Conservation (phyloP, 176 grass and related monocot species). For the Calamus simplicifolius region DNA sequence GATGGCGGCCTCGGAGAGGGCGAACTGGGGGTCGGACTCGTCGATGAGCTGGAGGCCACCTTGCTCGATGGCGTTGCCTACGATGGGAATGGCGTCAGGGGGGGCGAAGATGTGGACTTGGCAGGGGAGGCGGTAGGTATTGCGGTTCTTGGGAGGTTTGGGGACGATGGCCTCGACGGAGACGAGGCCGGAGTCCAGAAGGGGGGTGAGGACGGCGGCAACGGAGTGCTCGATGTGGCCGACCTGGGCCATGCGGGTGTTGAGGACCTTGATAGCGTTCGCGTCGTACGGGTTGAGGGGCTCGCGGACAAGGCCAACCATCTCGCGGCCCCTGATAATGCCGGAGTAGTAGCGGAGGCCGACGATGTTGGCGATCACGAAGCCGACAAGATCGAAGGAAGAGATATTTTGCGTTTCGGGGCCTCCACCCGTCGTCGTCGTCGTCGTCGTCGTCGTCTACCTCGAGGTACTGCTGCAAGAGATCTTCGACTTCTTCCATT, state of each 20-base stretch:
- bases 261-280: conserved; percentile 70
- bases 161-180: conserved; percentile 49
- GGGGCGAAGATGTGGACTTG: conserved; percentile 73
- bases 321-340: conserved; percentile 39
- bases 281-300: conserved; percentile 48
- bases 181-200: conserved; percentile 54
- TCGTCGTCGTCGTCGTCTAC: not conserved
- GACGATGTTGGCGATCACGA: conserved; percentile 50
- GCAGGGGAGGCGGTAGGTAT: conserved; percentile 31
- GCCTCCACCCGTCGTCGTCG: not conserved
- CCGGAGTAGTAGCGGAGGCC: conserved; percentile 49
- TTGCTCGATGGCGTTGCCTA: conserved; percentile 20
- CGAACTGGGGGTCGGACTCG: conserved; percentile 44
- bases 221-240: conserved; percentile 37
- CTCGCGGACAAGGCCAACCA: conserved; percentile 53
- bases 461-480: not conserved
- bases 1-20: conserved; percentile 53
- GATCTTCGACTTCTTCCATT: not conserved
- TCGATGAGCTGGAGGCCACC: conserved; percentile 40
- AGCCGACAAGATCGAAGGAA: conserved; percentile 41
- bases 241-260: conserved; percentile 23
- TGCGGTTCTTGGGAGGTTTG: conserved; percentile 18
- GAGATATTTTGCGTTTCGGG: not conserved
- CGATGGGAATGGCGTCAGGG: conserved; percentile 25
- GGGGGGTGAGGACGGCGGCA: conserved; percentile 47